Percentiles rank a stretch among this genome's conserved stretches.
phyloP scores from a whole-genome alignment of 768 basidiomycete genomes.

The Podaxis sp. region DNA sequence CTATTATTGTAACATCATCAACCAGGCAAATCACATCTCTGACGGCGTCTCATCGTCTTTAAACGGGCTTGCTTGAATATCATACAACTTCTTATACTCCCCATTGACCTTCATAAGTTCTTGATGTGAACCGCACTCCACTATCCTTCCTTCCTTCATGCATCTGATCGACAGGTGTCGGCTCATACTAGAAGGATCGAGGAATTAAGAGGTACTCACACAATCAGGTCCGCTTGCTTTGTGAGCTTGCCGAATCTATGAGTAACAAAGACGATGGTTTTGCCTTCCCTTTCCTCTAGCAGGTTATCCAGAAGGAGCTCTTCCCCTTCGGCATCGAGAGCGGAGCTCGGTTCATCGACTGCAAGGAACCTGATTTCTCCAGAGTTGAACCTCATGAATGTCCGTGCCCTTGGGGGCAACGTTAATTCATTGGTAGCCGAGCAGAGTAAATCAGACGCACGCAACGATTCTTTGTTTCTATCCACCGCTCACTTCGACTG shows the following conservation, averaged over 20 bases:
- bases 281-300: conserved; percentile 37
- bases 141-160: conserved; percentile 43
- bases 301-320: conserved; percentile 44
- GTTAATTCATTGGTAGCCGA: conserved; percentile 6
- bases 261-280: conserved; percentile 57
- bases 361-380: conserved; percentile 45
- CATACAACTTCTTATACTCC: conserved; percentile 42
- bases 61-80: conserved; percentile 37
- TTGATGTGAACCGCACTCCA: conserved; percentile 41
- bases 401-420: conserved; percentile 36
- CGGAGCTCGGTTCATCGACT: conserved; percentile 60
- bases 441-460: conserved; percentile 30
- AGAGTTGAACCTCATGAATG: conserved; percentile 43
- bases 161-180: conserved; percentile 28
- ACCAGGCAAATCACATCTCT: too few species aligned
- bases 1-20: too few species aligned
- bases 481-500: conserved; percentile 38
- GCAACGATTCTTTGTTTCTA: conserved; percentile 51
- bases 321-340: conserved; percentile 57
- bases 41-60: background rate
- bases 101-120: conserved; percentile 35
- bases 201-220: conserved; percentile 36
- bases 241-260: conserved; percentile 55
- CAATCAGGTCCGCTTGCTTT: conserved; percentile 47
- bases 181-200: background rate